A percentile compares a stretch with the other conserved stretches of the same genome.
Conservation (phyloP, 352 stramenopile species). For the Plasmopara viticola region DNA sequence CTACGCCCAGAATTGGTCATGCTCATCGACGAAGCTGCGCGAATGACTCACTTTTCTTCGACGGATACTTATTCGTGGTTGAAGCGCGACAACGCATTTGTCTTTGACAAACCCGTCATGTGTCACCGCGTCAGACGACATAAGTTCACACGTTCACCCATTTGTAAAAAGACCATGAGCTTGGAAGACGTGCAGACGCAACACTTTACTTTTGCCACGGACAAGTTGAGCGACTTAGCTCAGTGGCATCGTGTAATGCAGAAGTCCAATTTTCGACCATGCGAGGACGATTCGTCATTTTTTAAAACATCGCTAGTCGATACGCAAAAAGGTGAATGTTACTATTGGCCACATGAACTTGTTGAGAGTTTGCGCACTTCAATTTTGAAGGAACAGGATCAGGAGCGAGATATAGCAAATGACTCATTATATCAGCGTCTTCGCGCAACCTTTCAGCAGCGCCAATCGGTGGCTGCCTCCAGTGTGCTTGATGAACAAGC, state of each 20-base stretch:
- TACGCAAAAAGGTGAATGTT: constrained; percentile 28
- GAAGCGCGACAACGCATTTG: constrained; percentile 34
- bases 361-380: constrained; percentile 28
- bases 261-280: constrained; percentile 19
- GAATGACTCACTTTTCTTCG: constrained; percentile 20
- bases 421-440: constrained; percentile 24
- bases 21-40: constrained; percentile 30
- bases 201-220: constrained; percentile 36
- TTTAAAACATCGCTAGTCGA: constrained; percentile 17
- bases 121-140: constrained; percentile 24
- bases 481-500: too few relatives aligned
- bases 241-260: constrained; percentile 35
- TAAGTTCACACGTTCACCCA: constrained; percentile 35
- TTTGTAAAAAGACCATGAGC: constrained; percentile 40
- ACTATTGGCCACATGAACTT: constrained; percentile 37
- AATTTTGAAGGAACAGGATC: constrained; percentile 22
- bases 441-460: constrained; percentile 7
- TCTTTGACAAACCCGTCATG: constrained; percentile 39
- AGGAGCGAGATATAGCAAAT: constrained; percentile 18
- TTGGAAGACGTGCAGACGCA: constrained; percentile 28
- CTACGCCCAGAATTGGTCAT: constrained; percentile 28
- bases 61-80: constrained; percentile 34
- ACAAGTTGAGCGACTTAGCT: constrained; percentile 29
- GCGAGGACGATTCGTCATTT: constrained; percentile 11
- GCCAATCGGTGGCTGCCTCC: too few relatives aligned